Conservation (phyloP, 148 eudicot genomes). For the Vaccinium macrocarpon region DNA sequence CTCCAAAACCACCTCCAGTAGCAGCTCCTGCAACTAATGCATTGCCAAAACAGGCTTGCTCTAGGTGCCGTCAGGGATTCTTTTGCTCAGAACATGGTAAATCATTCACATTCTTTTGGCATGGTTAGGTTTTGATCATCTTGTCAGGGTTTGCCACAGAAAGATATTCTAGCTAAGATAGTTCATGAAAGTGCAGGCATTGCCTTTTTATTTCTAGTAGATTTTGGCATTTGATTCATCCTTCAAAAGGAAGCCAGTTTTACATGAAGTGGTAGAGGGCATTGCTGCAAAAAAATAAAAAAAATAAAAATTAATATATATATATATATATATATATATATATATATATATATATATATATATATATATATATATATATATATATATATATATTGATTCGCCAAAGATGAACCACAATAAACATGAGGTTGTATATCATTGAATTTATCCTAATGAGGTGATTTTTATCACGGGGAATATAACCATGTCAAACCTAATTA, state of each 20-base stretch:
- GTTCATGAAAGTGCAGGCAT: background rate
- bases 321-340: too few relatives aligned
- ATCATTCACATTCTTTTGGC: background rate
- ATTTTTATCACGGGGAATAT: background rate
- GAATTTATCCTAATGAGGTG: background rate
- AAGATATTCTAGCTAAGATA: background rate
- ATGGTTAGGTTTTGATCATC: background rate
- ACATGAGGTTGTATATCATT: background rate
- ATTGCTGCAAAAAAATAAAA: background rate
- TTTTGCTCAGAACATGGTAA: conserved; percentile 95
- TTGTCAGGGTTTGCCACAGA: background rate
- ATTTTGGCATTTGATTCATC: background rate
- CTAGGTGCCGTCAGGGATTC: conserved; percentile 93
- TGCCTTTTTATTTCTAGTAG: too few relatives aligned
- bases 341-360: too few relatives aligned
- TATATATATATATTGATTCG: too few relatives aligned
- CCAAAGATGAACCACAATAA: background rate
- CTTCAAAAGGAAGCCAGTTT: background rate
- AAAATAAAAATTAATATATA: too few relatives aligned
- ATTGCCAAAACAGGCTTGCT: conserved; percentile 58
- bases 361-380: too few relatives aligned
- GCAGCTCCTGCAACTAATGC: conserved; percentile 34
- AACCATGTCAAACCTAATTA: background rate
- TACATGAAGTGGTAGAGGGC: background rate
- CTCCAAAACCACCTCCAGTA: conserved; percentile 32